Evolutionary conservation across 768 basidiomycete genomes (phyloP), one percentile per base, ranked within the genome.

Genomic region (Hericium rajendrae): DNA sequence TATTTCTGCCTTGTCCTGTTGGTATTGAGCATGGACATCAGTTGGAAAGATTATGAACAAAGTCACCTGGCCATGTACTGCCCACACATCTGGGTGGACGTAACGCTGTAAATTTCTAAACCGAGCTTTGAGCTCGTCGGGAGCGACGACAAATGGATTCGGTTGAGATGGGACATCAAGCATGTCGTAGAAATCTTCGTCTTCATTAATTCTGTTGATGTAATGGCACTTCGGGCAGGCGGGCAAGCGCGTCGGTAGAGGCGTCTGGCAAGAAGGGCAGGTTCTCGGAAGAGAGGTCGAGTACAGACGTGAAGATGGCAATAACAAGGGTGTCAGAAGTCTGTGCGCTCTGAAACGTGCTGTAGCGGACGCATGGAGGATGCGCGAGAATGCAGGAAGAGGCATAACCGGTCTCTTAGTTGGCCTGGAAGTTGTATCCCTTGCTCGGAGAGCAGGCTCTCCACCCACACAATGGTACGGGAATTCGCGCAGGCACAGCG

Each of bases 21-120:
- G 32, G 32, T 32, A 32, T 32, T 32, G 5, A 56, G 22, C 28
- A 55, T 48, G n/a, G 40, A 38, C 10, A 22, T 16, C 49, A 54
- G 55, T 2, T 38, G 1, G 8, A 18, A 10, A 48, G 15, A 38
- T 6, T 51, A 41, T 1, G 32, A 10, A 57, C 54, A 3, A 70
- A 65, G 70, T 54, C 61, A 87, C 88, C 59, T 78, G 70, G 56
- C 83, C 82, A 65, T 80, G 78, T 32, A 82, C 78, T 38, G 83
- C 78, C 86, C 89, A 95, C 12, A 83, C 77, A 68, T 97, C 94
- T 0, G 94, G 94, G 73, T 97, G 94, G 53, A 90, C 84, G 20
- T 81, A 72, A 20, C 82, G 76, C 66, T 95, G 94, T 3, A 87
- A 81, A 49, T 78, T 72, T 38, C 87, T 73, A 68, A 91, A 94